Evolutionary conservation across 2,329 filamentous ascomycete genomes (phyloP).

Genomic region (Calonectria crousiana): DNA sequence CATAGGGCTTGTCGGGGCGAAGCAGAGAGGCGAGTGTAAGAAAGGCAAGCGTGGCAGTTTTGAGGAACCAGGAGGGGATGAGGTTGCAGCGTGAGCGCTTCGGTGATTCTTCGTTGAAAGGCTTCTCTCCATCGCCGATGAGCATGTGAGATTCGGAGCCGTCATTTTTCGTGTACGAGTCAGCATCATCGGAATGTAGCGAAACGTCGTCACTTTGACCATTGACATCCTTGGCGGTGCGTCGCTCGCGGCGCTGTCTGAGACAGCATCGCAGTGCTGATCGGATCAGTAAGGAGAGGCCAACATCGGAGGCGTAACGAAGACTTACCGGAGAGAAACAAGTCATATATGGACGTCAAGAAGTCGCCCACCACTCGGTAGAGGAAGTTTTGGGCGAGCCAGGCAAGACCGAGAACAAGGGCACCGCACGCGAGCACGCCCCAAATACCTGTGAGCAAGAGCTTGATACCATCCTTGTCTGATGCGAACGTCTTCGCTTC

Average conservation of each 20-base stretch:
- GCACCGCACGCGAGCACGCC: slow-evolving; percentile 40
- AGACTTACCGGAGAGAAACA: slow-evolving; percentile 32
- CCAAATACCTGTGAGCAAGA: slow-evolving; percentile 46
- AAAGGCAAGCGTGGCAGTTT: slow-evolving; percentile 34
- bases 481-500: slow-evolving; percentile 47
- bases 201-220: background rate
- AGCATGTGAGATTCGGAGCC: slow-evolving; percentile 19
- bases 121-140: slow-evolving; percentile 29
- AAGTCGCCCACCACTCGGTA: slow-evolving; percentile 40
- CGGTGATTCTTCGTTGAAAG: background rate
- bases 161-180: slow-evolving; percentile 24
- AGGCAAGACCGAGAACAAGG: slow-evolving; percentile 39
- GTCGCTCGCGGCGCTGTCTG: slow-evolving; percentile 2
- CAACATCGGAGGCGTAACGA: background rate
- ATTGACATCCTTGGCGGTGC: background rate
- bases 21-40: slow-evolving; percentile 38
- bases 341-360: slow-evolving; percentile 23
- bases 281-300: background rate
- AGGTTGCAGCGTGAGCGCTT: slow-evolving; percentile 23
- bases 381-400: slow-evolving; percentile 39
- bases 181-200: background rate
- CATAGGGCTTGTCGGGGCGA: slow-evolving; percentile 48
- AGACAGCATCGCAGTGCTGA: background rate
- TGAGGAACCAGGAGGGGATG: slow-evolving; percentile 30
- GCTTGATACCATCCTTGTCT: slow-evolving; percentile 47